Conservation (phyloP, 106 monocot species). For the Hemerocallis citrina region DNA sequence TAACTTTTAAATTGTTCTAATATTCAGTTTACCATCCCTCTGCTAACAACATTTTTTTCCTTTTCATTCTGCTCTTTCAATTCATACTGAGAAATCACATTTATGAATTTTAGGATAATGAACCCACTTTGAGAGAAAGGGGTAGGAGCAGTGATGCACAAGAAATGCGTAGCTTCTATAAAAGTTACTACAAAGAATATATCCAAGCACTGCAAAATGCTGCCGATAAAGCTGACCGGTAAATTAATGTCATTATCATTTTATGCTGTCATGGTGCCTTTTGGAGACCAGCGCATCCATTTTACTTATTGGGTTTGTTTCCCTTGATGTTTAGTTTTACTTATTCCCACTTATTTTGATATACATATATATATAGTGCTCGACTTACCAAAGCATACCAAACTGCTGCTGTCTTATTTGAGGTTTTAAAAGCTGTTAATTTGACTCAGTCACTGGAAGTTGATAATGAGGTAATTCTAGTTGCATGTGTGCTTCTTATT, state of each 20-base stretch:
- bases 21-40: not conserved
- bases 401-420: constrained; percentile 88
- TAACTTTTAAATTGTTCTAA: not conserved
- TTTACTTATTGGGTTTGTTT: not conserved
- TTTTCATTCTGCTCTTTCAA: not conserved
- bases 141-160: constrained; percentile 74
- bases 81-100: not conserved
- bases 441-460: constrained; percentile 66
- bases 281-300: not conserved
- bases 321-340: not conserved
- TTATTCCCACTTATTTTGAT: not conserved
- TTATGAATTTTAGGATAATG: constrained; percentile 62
- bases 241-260: constrained; percentile 6
- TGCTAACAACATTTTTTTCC: not conserved
- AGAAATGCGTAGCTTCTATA: constrained; percentile 89
- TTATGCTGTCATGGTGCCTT: not conserved
- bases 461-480: constrained; percentile 44
- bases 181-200: constrained; percentile 78
- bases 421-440: constrained; percentile 86
- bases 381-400: constrained; percentile 93
- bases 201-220: constrained; percentile 87
- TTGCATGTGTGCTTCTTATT: not conserved
- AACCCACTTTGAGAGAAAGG: constrained; percentile 70
- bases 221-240: constrained; percentile 96
- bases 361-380: constrained; percentile 50